Evolutionary conservation across 116 monocot genomes (phyloP).

Genomic region (Cymodocea nodosa): DNA sequence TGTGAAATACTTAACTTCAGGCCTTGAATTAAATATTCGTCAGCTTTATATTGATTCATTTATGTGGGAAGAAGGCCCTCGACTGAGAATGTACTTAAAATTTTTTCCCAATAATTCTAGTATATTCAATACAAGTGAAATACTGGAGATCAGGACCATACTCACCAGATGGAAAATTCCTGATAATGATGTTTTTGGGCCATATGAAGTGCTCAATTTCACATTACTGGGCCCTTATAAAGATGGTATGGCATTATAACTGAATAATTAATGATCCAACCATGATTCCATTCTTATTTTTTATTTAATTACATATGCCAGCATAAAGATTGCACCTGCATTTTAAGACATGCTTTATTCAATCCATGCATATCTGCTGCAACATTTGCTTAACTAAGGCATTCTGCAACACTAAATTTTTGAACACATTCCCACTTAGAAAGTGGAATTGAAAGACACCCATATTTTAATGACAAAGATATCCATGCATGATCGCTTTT

Average conservation of each 20-base stretch:
- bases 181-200: slow-evolving; percentile 66
- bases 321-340: too few relatives aligned
- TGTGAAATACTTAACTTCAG: slow-evolving; percentile 35
- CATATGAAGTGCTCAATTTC: slow-evolving; percentile 80
- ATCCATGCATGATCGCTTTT: too few relatives aligned
- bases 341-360: too few relatives aligned
- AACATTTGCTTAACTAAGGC: background rate
- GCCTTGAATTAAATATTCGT: slow-evolving; percentile 34
- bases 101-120: slow-evolving; percentile 41
- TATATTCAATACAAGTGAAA: slow-evolving; percentile 53
- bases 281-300: background rate
- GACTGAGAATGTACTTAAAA: slow-evolving; percentile 67
- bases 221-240: slow-evolving; percentile 38
- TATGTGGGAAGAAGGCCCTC: slow-evolving; percentile 74
- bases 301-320: background rate
- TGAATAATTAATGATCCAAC: background rate
- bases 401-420: background rate
- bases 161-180: slow-evolving; percentile 60
- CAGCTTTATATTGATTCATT: slow-evolving; percentile 45
- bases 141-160: slow-evolving; percentile 31
- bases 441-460: too few relatives aligned
- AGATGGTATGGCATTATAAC: slow-evolving; percentile 33
- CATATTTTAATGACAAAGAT: too few relatives aligned
- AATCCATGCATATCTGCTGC: background rate
- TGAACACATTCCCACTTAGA: background rate